phyloP scores from a whole-genome alignment of 768 basidiomycete species.

The Tylopilus sp. region DNA sequence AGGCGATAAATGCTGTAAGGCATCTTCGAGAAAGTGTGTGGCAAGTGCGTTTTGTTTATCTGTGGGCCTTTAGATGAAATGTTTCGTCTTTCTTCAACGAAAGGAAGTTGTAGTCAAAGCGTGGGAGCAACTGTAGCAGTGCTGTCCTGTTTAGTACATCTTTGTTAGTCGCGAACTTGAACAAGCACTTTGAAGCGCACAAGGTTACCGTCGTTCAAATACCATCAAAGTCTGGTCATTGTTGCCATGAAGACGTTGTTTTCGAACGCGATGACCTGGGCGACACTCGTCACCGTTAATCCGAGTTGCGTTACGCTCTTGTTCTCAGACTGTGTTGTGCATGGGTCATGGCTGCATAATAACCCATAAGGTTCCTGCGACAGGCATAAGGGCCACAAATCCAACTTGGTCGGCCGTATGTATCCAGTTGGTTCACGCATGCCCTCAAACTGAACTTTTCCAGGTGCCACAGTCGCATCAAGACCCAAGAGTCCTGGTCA shows the following conservation, averaged over 20 bases:
- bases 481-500: neutral
- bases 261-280: neutral
- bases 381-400: neutral
- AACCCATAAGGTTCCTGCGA: neutral
- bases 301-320: neutral
- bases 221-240: neutral
- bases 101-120: too few relatives aligned
- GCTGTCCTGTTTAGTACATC: neutral
- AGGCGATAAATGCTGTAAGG: too few relatives aligned
- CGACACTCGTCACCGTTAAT: neutral
- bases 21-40: too few relatives aligned
- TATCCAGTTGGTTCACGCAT: neutral
- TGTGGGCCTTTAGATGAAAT: too few relatives aligned
- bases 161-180: neutral
- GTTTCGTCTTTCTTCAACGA: too few relatives aligned
- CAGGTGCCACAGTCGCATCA: neutral
- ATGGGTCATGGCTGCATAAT: too few relatives aligned
- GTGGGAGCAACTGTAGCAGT: too few relatives aligned
- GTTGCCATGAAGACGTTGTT: neutral
- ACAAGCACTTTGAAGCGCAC: too few relatives aligned
- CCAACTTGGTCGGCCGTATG: neutral
- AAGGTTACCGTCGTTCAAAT: neutral
- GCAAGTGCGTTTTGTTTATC: too few relatives aligned
- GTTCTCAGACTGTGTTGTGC: neutral
- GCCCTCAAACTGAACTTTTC: neutral